A percentile compares a stretch with the other conserved stretches of the same genome.
Evolutionary conservation across 768 basidiomycete species (phyloP).

Genomic region (Tylopilus sp.): DNA sequence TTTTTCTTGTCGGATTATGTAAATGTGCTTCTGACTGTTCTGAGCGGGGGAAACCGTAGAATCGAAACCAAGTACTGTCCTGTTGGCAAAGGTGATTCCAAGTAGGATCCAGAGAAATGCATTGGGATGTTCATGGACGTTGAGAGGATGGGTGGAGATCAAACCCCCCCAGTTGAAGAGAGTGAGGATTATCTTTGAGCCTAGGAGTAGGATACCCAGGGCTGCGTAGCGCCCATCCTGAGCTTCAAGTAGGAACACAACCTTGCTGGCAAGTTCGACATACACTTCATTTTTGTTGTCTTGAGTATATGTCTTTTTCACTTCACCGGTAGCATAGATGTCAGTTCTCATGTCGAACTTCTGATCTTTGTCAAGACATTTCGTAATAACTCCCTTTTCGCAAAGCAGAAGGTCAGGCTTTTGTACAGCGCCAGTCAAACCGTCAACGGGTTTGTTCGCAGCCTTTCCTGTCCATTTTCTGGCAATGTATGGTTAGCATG

Average conservation of each 20-base stretch:
- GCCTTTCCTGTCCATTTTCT: background rate
- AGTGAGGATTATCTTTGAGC: background rate
- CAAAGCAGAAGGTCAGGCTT: background rate
- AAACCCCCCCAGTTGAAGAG: no score
- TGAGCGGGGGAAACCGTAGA: background rate
- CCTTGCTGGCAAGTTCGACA: constrained; percentile 1
- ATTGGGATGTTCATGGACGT: constrained; percentile 1
- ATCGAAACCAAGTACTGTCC: background rate
- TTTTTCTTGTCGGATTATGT: background rate
- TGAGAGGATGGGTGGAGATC: background rate
- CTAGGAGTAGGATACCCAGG: background rate
- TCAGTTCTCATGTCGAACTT: no score
- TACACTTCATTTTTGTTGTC: background rate
- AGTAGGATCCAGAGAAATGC: background rate
- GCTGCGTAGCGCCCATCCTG: constrained; percentile 1
- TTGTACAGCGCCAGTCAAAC: background rate
- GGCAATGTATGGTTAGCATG: no score
- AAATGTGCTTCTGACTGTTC: background rate
- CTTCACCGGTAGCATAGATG: no score
- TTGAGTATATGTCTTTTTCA: background rate
- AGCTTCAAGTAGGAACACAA: background rate
- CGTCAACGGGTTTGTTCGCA: background rate
- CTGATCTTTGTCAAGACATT: background rate
- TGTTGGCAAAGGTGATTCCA: background rate
- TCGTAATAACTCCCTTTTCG: background rate